Base-by-base conservation (phyloP, 2,329 filamentous ascomycete genomes). In the Madurella fahalii region DNA sequence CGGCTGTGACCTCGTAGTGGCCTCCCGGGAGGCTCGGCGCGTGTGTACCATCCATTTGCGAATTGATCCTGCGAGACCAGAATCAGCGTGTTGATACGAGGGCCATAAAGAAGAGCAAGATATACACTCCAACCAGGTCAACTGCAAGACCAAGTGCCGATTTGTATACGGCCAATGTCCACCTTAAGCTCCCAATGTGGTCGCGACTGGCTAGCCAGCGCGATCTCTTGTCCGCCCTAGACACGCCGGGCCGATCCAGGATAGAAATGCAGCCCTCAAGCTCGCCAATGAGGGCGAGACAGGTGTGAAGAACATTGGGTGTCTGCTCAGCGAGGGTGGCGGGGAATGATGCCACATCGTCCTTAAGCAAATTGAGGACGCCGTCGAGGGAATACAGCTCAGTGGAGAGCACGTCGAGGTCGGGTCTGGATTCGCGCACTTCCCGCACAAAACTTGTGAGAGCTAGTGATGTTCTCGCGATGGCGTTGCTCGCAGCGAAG, bases 331-430 rank as follows among this genome's bases (percentile, higher is more conserved):
- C 70, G 40, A 76, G 57, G 34, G 69, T 63, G 7, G 62, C 51
- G 9, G 73, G 72, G 39, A 75, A 69, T 25, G 65, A 52, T 4
- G 61, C 59, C 8, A 69, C 70, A 58, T 75, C 73, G 53, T 75
- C 71, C 44, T 66, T 68, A 47, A 76, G 58, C 13, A 75, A 62
- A 47, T 68, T 66, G 9, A 75, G 61, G 2, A 74, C 68, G 37
- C 67, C 67, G 51, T 72, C 68, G 46, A 76, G 66, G 41, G 72
- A 73, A 54, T 74, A 68, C 30, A 76, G 60, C 57, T 76, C 73
- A 54, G 71, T 68, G 32, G 71, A 71, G 39, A 76, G 65, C 31
- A 59, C 65, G 37, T 74, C 68, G 15, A 74, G 62, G 20, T 74
- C 72, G 34, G 68, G 61, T 15, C 72, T 68, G 2, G 72, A 70